Percentiles rank a stretch among this genome's conserved stretches.
Conservation (phyloP, 768 basidiomycete genomes). For the Pholiota conissans region DNA sequence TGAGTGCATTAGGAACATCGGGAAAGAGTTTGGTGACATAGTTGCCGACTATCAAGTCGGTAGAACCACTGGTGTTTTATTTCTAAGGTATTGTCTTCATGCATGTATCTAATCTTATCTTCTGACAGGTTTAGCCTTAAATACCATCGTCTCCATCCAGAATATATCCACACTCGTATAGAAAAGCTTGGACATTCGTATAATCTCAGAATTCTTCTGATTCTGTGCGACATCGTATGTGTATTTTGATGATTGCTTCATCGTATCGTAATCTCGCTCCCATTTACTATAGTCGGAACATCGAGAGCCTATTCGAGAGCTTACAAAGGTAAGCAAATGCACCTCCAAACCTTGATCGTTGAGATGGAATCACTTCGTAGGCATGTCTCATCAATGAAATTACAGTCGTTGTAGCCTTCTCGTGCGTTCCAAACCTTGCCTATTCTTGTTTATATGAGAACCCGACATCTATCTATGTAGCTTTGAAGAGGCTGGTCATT, state of each 20-base stretch:
- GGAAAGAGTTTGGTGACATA: conserved; percentile 95
- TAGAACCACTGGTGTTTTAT: conserved; percentile 87
- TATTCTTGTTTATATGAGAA: neutral
- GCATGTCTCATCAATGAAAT: conserved; percentile 90
- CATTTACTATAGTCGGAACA: conserved; percentile 72
- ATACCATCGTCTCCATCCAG: conserved; percentile 96
- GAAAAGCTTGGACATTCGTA: conserved; percentile 83
- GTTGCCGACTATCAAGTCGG: conserved; percentile 95
- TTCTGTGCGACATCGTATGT: conserved; percentile 90
- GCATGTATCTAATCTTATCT: neutral
- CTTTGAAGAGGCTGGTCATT: conserved; percentile 88
- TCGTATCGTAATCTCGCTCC: neutral
- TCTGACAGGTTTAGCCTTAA: conserved; percentile 56
- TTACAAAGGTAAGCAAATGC: conserved; percentile 67
- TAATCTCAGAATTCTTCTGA: conserved; percentile 80
- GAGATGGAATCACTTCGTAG: conserved; percentile 31
- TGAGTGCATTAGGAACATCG: conserved; percentile 81
- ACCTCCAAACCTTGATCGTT: neutral
- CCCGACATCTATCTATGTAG: conserved; percentile 41
- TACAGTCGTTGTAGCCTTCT: conserved; percentile 91
- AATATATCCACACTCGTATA: conserved; percentile 92
- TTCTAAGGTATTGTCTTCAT: conserved; percentile 64
- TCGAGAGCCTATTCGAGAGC: conserved; percentile 85
- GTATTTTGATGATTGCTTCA: neutral
- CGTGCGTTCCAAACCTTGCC: conserved; percentile 43